A percentile compares a stretch with the other conserved stretches of the same genome.
Conservation (phyloP, 768 basidiomycete genomes). For the Psilocybe azurescens region DNA sequence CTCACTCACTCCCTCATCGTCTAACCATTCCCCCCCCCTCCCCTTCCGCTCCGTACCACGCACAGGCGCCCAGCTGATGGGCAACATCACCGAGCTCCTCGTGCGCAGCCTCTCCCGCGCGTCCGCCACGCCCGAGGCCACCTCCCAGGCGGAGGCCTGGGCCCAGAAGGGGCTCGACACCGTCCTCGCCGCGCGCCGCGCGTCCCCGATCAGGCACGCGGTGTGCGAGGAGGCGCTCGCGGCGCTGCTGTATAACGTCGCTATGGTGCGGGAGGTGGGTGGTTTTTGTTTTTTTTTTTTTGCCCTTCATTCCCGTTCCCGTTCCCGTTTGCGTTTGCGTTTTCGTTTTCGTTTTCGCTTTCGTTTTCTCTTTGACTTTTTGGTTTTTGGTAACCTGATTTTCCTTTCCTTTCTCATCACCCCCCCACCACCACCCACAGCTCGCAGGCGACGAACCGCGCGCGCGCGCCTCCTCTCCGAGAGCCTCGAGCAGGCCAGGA, state of each 20-base stretch:
- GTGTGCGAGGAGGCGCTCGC: slow-evolving; percentile 62
- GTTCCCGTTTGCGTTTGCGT: neutral
- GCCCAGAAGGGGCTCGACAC: slow-evolving; percentile 50
- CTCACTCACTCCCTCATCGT: too few relatives aligned
- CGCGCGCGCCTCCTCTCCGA: slow-evolving; percentile 37
- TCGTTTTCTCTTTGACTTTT: too few relatives aligned
- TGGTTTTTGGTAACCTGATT: too few relatives aligned
- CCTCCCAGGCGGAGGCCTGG: slow-evolving; percentile 64
- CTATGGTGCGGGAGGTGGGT: slow-evolving; percentile 53
- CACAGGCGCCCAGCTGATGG: slow-evolving; percentile 54
- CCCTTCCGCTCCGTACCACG: too few relatives aligned
- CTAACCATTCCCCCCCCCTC: too few relatives aligned
- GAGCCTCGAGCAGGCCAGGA: slow-evolving; percentile 41
- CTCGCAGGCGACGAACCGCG: slow-evolving; percentile 41
- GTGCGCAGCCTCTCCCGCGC: slow-evolving; percentile 32
- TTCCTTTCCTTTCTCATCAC: too few relatives aligned
- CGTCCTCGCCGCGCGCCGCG: slow-evolving; percentile 32
- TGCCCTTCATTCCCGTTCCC: too few relatives aligned
- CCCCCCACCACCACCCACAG: slow-evolving; percentile 24
- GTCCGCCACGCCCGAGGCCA: slow-evolving; percentile 32
- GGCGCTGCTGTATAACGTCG: slow-evolving; percentile 66
- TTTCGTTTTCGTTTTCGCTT: neutral
- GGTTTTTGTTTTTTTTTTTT: neutral
- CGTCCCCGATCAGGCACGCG: slow-evolving; percentile 26
- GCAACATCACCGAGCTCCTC: slow-evolving; percentile 48